Percentiles rank a stretch among this genome's conserved stretches.
phyloP scores from a whole-genome alignment of 805 yeast species.

The Starmerella potacharoeniae region DNA sequence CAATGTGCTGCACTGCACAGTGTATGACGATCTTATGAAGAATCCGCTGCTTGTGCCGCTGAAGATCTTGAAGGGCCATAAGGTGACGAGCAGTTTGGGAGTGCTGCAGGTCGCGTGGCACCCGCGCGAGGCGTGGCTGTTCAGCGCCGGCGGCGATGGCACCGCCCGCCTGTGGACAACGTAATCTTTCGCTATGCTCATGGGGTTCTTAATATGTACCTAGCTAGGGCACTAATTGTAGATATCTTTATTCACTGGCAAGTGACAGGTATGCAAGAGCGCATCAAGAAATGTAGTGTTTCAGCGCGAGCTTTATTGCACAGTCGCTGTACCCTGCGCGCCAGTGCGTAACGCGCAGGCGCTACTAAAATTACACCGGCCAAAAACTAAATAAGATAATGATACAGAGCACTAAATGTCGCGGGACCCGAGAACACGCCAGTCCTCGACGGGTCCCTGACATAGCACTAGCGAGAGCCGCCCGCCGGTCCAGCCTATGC shows the following conservation, averaged over 20 bases:
- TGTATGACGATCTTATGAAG: slow-evolving; percentile 88
- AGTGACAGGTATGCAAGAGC: too few relatives aligned
- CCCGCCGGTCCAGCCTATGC: slow-evolving; percentile 56
- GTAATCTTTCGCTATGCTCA: slow-evolving; percentile 23
- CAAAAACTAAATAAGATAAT: neutral
- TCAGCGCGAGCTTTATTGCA: too few relatives aligned
- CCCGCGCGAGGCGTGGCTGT: slow-evolving; percentile 96
- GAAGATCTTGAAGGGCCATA: slow-evolving; percentile 87
- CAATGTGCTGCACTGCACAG: slow-evolving; percentile 93
- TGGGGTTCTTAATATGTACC: too few relatives aligned
- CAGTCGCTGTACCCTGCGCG: too few relatives aligned
- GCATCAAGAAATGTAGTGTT: too few relatives aligned
- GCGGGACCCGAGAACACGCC: slow-evolving; percentile 48
- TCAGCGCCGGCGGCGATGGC: slow-evolving; percentile 94
- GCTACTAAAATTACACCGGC: neutral
- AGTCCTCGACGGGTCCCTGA: slow-evolving; percentile 58
- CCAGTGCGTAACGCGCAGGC: too few relatives aligned
- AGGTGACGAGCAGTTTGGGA: slow-evolving; percentile 67
- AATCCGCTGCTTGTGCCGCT: slow-evolving; percentile 93
- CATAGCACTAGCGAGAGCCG: slow-evolving; percentile 56
- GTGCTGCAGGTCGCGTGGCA: slow-evolving; percentile 87
- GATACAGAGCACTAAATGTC: neutral
- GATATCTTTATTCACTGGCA: too few relatives aligned
- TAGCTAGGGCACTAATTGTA: too few relatives aligned
- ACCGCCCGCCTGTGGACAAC: slow-evolving; percentile 96